Percentiles rank a stretch among this genome's conserved stretches.
Evolutionary conservation across 352 stramenopile genomes (phyloP).

Genomic region (Globisporangium perplexum): DNA sequence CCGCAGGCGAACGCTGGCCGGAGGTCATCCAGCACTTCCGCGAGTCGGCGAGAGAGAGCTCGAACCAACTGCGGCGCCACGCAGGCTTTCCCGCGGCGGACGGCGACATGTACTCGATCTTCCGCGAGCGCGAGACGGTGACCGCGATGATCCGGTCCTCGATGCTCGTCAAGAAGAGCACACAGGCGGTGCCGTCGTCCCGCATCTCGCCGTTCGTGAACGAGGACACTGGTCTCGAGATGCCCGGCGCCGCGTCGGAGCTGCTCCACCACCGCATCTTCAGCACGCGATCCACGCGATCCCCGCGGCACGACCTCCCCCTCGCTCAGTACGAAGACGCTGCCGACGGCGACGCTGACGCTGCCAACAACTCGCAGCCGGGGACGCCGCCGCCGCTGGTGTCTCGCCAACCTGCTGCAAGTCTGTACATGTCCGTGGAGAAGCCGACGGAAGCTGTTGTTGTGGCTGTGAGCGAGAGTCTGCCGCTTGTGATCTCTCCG

Average conservation of each 20-base stretch:
- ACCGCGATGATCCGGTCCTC: slow-evolving; percentile 33
- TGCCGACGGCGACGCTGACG: background rate
- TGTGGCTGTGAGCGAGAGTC: background rate
- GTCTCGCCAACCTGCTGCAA: background rate
- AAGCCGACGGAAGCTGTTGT: background rate
- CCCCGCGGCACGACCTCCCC: background rate
- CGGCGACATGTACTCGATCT: slow-evolving; percentile 16
- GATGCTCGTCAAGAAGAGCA: slow-evolving; percentile 15
- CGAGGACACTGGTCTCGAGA: background rate
- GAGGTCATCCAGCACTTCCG: slow-evolving; percentile 68
- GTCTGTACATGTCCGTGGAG: background rate
- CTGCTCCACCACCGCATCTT: slow-evolving; percentile 9
- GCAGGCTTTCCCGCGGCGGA: slow-evolving; percentile 16
- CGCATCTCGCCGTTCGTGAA: slow-evolving; percentile 15
- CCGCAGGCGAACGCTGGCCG: slow-evolving; percentile 58
- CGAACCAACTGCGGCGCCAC: slow-evolving; percentile 36
- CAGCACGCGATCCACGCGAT: background rate
- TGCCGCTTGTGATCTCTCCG: background rate
- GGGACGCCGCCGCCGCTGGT: background rate
- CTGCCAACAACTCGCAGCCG: background rate
- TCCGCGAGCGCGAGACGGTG: slow-evolving; percentile 17
- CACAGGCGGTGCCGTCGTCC: slow-evolving; percentile 7
- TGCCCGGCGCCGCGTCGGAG: background rate
- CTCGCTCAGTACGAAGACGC: slow-evolving; percentile 3
- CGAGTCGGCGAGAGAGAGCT: slow-evolving; percentile 29